Evolutionary conservation across 2,329 filamentous ascomycete species (phyloP).

Genomic region (Arachnopeziza araneosa): DNA sequence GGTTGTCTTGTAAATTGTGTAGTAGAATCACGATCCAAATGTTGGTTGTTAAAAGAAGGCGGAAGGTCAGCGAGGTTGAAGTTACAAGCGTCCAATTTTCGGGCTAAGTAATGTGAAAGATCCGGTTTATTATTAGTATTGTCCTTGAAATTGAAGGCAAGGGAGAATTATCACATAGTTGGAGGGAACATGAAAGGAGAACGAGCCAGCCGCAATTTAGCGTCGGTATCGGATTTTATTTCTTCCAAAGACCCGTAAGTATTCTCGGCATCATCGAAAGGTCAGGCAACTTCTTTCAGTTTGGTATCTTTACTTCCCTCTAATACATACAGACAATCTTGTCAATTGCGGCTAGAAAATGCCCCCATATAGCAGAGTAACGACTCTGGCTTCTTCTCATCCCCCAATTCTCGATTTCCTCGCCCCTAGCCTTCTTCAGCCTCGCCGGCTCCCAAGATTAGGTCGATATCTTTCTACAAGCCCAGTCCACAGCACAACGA

Average conservation of each 20-base stretch:
- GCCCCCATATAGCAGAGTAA: not conserved
- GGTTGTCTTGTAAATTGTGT: not conserved
- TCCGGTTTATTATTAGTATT: not conserved
- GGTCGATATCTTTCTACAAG: conserved; percentile 20
- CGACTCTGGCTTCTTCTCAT: conserved; percentile 4
- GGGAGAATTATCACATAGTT: not conserved
- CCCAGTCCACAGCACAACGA: not conserved
- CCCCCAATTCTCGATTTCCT: conserved; percentile 35
- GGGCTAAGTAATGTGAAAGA: not conserved
- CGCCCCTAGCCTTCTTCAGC: conserved; percentile 30
- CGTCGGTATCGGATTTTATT: not conserved
- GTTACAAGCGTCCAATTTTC: not conserved
- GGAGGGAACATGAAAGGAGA: not conserved
- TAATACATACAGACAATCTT: not conserved
- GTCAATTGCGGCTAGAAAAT: not conserved
- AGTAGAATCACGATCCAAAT: not conserved
- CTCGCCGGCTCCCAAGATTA: conserved; percentile 11
- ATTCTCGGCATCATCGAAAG: not conserved
- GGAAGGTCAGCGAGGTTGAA: not conserved
- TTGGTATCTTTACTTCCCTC: not conserved
- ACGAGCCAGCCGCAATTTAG: not conserved
- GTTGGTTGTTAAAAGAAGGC: not conserved
- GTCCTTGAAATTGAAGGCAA: not conserved
- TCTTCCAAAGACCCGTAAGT: not conserved
- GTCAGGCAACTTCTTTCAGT: not conserved